Evolutionary conservation across 345 rosid species (phyloP).

Genomic region (Euphorbia lathyris): DNA sequence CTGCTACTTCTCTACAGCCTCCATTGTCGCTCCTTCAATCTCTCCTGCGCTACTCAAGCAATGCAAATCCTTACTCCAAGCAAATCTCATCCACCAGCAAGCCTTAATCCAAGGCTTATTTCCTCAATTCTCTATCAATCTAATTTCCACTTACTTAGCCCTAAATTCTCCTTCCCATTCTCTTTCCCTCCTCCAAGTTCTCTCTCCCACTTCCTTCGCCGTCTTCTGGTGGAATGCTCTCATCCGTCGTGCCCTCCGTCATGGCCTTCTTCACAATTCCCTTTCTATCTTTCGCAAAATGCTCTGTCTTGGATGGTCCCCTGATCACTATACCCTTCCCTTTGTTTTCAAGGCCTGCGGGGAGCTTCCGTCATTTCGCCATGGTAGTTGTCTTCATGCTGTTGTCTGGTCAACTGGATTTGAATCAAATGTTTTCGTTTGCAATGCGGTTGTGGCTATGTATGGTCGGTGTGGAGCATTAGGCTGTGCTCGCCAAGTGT

Average conservation of each 20-base stretch:
- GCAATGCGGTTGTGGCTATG: constrained; percentile 62
- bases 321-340: constrained; percentile 75
- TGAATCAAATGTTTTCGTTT: constrained; percentile 58
- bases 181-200: no score
- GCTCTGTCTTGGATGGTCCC: constrained; percentile 55
- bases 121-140: constrained; percentile 39
- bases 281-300: constrained; percentile 41
- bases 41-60: constrained; percentile 44
- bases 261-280: constrained; percentile 33
- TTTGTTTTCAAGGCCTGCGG: constrained; percentile 78
- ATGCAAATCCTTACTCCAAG: constrained; percentile 55
- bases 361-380: constrained; percentile 34
- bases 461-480: constrained; percentile 54
- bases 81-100: constrained; percentile 62
- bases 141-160: constrained; percentile 66
- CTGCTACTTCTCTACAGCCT: constrained; percentile 1
- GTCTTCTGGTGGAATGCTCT: no score
- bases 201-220: no score
- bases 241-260: constrained; percentile 44
- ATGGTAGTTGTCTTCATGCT: constrained; percentile 54
- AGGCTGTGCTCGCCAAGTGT: constrained; percentile 56
- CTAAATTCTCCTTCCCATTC: constrained; percentile 42
- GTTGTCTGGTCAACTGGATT: constrained; percentile 44
- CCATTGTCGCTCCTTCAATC: constrained; percentile 20
- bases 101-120: constrained; percentile 46